Conservation (phyloP, 495 filamentous ascomycete species). For the Talaromyces borbonicus region DNA sequence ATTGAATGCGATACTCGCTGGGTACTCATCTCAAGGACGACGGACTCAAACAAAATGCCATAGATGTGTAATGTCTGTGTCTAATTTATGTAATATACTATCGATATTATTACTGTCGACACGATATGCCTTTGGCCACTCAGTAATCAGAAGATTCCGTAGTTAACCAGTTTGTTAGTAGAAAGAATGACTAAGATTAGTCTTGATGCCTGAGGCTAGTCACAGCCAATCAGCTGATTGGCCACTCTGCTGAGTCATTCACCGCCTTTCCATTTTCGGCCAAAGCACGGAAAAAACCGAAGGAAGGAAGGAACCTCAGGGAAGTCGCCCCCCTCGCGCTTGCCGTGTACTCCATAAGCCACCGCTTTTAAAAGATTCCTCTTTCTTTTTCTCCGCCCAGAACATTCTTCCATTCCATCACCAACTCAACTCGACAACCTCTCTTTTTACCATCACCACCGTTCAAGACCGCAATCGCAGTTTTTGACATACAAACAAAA, state of each 20-base stretch:
- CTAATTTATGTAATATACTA: neutral
- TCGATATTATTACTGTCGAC: neutral
- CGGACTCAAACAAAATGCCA: too few species aligned
- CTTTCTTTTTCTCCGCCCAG: conserved; percentile 22
- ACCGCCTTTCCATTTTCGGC: neutral
- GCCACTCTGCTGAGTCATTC: conserved; percentile 7
- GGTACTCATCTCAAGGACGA: too few species aligned
- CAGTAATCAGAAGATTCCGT: too few species aligned
- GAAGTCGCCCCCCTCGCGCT: conserved; percentile 4
- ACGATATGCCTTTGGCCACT: conserved; percentile 1
- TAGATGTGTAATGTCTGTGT: neutral
- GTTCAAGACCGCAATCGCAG: conserved; percentile 7
- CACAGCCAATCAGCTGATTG: conserved; percentile 6
- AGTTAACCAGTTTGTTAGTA: too few species aligned
- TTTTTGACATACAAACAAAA: neutral
- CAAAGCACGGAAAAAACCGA: neutral
- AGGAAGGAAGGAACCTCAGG: neutral
- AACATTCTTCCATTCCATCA: conserved; percentile 14
- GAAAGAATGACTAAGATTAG: neutral
- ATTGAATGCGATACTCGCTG: neutral
- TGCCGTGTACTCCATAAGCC: neutral
- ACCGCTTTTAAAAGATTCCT: conserved; percentile 7
- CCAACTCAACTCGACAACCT: too few species aligned
- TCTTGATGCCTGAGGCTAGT: neutral
- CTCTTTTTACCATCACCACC: conserved; percentile 13